phyloP scores from a whole-genome alignment of 1,284 basidiomycete genomes.

The Filobasidium uniguttulatum region DNA sequence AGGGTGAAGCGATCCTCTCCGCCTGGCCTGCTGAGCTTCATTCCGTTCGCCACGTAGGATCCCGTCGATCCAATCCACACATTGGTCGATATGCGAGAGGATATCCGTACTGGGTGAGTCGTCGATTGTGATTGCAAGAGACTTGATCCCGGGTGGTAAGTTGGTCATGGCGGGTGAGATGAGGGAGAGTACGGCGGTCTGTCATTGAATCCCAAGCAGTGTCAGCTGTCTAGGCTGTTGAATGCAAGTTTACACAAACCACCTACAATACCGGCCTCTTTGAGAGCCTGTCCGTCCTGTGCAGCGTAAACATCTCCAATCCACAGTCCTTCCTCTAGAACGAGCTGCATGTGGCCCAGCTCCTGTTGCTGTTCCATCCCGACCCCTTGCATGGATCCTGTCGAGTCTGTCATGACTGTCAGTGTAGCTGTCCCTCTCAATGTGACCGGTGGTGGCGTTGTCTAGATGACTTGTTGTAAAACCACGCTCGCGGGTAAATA shows the following conservation, averaged over 20 bases:
- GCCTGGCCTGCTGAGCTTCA: not conserved
- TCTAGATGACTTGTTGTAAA: too few species aligned
- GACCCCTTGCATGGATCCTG: slow-evolving; percentile 3
- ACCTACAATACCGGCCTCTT: slow-evolving; percentile 31
- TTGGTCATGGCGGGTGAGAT: slow-evolving; percentile 26
- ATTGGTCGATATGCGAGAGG: slow-evolving; percentile 56
- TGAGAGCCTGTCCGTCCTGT: slow-evolving; percentile 27
- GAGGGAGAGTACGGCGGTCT: slow-evolving; percentile 32
- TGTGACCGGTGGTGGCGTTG: too few species aligned
- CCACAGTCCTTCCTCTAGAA: slow-evolving; percentile 31
- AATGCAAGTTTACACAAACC: too few species aligned
- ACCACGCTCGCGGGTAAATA: too few species aligned
- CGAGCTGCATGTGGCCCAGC: slow-evolving; percentile 27
- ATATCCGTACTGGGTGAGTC: slow-evolving; percentile 45
- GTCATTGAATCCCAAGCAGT: too few species aligned
- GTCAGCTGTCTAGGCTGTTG: too few species aligned
- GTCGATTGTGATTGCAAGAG: slow-evolving; percentile 33
- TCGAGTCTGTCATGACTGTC: too few species aligned
- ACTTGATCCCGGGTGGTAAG: slow-evolving; percentile 21
- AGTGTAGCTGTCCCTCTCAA: too few species aligned
- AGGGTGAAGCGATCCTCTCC: not conserved
- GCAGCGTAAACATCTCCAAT: slow-evolving; percentile 36
- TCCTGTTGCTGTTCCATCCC: slow-evolving; percentile 17
- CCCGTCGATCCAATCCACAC: slow-evolving; percentile 63
- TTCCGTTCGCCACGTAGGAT: slow-evolving; percentile 41